A percentile compares a stretch with the other conserved stretches of the same genome.
Evolutionary conservation across 257 asterid species (phyloP).

Genomic region (Lantana camara): DNA sequence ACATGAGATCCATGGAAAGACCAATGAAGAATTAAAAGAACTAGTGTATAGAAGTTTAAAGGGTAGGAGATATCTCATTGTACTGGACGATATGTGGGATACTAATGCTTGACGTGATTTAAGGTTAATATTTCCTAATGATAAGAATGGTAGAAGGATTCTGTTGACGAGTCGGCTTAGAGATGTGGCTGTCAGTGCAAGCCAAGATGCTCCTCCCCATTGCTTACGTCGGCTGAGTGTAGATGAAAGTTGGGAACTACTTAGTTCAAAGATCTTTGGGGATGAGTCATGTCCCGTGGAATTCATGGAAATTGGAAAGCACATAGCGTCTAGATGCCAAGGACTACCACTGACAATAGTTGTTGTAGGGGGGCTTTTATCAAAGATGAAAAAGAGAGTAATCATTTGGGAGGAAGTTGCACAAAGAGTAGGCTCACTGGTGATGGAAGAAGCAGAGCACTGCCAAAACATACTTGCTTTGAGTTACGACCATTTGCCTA

Average conservation of each 20-base stretch:
- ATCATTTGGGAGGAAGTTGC: slow-evolving; percentile 25
- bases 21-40: slow-evolving; percentile 16
- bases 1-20: not conserved
- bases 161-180: slow-evolving; percentile 28
- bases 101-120: slow-evolving; percentile 26
- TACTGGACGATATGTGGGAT: slow-evolving; percentile 41
- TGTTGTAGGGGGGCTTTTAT: slow-evolving; percentile 31
- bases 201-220: slow-evolving; percentile 7
- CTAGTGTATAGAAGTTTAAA: slow-evolving; percentile 20
- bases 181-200: slow-evolving; percentile 18
- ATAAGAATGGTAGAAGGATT: slow-evolving; percentile 32
- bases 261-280: slow-evolving; percentile 18
- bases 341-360: slow-evolving; percentile 35
- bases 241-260: slow-evolving; percentile 33
- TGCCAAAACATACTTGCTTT: slow-evolving; percentile 26
- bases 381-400: slow-evolving; percentile 16
- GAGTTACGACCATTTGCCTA: slow-evolving; percentile 32
- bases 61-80: slow-evolving; percentile 30
- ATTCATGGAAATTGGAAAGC: slow-evolving; percentile 21
- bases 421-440: slow-evolving; percentile 16
- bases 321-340: slow-evolving; percentile 27
- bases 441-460: slow-evolving; percentile 7
- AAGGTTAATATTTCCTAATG: slow-evolving; percentile 21
- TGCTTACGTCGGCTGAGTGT: slow-evolving; percentile 7
- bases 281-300: slow-evolving; percentile 13